These are phyloP conservation scores for Polygonum maritimum DNA, from an alignment of 148 eudicot species.

Conservation along the genomic window DNA sequence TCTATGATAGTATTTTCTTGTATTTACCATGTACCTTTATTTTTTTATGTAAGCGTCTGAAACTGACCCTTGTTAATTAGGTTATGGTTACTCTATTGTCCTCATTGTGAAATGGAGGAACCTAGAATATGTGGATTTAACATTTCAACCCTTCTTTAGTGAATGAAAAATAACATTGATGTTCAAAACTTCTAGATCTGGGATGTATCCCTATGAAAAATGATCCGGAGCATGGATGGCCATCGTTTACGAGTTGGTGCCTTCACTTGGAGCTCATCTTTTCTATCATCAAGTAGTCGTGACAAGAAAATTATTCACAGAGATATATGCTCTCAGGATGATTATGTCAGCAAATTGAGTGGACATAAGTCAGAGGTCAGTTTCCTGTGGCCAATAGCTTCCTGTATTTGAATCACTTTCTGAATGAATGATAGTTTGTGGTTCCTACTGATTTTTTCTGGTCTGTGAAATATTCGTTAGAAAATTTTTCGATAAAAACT, in stretches of 20 bases:
- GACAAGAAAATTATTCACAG: conserved; percentile 80
- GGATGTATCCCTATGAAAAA: conserved; percentile 82
- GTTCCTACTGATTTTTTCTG: not conserved
- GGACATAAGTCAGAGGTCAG: conserved; percentile 93
- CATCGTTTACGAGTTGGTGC: conserved; percentile 84
- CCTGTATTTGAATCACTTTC: not conserved
- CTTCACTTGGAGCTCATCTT: conserved; percentile 78
- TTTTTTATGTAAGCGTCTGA: too few relatives aligned
- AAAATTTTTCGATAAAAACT: not conserved
- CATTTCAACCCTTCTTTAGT: not conserved
- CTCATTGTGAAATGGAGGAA: not conserved
- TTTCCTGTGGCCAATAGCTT: not conserved
- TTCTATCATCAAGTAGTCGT: conserved; percentile 80
- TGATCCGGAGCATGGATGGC: conserved; percentile 78
- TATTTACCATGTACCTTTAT: not conserved
- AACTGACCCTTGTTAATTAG: too few relatives aligned
- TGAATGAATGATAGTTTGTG: not conserved
- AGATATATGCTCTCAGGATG: conserved; percentile 71
- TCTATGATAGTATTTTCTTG: not conserved
- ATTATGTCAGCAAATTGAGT: conserved; percentile 63
- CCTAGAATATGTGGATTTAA: not conserved
- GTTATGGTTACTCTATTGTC: too few relatives aligned
- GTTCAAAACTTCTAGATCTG: conserved; percentile 42
- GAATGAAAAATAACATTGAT: not conserved
- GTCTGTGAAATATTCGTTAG: not conserved